These are phyloP conservation scores for Lepraria neglecta DNA, from an alignment of 495 filamentous ascomycete genomes.

Conservation along the genomic window DNA sequence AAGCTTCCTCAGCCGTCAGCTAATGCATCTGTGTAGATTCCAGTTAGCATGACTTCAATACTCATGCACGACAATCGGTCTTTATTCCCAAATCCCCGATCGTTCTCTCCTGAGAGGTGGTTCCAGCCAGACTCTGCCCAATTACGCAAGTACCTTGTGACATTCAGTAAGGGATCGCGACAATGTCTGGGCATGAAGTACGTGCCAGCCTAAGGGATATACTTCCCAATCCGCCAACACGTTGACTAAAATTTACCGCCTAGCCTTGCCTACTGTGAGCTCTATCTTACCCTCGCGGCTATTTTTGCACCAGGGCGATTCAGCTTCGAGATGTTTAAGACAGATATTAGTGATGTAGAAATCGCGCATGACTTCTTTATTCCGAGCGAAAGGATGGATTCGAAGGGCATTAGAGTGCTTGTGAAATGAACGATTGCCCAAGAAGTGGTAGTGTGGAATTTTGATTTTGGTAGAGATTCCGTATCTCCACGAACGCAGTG, in stretches of 20 bases:
- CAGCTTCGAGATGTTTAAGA: conserved; percentile 23
- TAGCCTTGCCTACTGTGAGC: conserved; percentile 25
- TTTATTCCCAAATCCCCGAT: conserved; percentile 25
- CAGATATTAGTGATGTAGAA: conserved; percentile 23
- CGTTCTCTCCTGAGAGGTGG: conserved; percentile 19
- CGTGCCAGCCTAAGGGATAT: too few relatives aligned
- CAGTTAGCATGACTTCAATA: conserved; percentile 37
- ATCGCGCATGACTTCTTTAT: conserved; percentile 22
- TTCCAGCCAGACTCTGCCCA: conserved; percentile 31
- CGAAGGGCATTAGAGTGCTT: conserved; percentile 23
- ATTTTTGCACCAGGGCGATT: conserved; percentile 21
- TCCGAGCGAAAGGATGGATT: conserved; percentile 16
- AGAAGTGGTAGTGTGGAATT: neutral
- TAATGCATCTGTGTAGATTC: conserved; percentile 23
- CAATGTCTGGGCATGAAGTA: conserved; percentile 19
- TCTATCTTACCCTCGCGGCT: conserved; percentile 23
- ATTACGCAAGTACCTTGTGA: conserved; percentile 19
- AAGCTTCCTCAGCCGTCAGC: too few relatives aligned
- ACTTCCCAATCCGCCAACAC: too few relatives aligned
- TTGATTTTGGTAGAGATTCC: too few relatives aligned
- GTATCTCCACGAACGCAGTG: too few relatives aligned
- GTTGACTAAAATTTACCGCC: neutral
- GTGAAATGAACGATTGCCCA: conserved; percentile 6
- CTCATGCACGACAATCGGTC: conserved; percentile 31
- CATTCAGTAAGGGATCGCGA: conserved; percentile 22